Percentiles rank a stretch among this genome's conserved stretches.
phyloP scores from a whole-genome alignment of 2,329 filamentous ascomycete species.

The Trichoderma sp. region DNA sequence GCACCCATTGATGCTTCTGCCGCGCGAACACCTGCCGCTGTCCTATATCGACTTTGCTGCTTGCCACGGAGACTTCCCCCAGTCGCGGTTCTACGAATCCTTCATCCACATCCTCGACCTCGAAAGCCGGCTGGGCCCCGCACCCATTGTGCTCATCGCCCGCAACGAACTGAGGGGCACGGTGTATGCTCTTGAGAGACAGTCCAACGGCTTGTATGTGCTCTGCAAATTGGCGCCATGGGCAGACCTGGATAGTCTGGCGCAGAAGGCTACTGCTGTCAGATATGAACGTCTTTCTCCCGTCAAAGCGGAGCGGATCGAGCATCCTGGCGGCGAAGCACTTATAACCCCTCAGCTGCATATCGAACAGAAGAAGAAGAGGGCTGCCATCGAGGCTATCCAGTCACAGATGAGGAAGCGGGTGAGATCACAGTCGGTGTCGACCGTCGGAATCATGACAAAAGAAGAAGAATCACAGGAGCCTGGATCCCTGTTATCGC shows the following conservation, averaged over 20 bases:
- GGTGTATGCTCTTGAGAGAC: conserved; percentile 67
- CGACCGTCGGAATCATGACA: conserved; percentile 39
- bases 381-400: conserved; percentile 63
- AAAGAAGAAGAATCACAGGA: conserved; percentile 31
- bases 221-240: conserved; percentile 69
- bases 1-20: conserved; percentile 63
- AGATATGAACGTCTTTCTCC: conserved; percentile 39
- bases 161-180: conserved; percentile 57
- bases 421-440: conserved; percentile 49
- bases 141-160: conserved; percentile 62
- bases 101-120: conserved; percentile 65
- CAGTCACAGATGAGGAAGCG: conserved; percentile 62
- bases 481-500: conserved; percentile 29
- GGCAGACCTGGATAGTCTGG: conserved; percentile 62
- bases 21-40: conserved; percentile 62
- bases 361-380: conserved; percentile 57
- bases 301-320: conserved; percentile 29
- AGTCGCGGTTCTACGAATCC: conserved; percentile 61
- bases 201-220: conserved; percentile 63
- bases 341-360: conserved; percentile 51
- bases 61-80: conserved; percentile 53
- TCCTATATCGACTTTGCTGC: conserved; percentile 61
- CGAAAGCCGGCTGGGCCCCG: conserved; percentile 59
- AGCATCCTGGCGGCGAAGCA: conserved; percentile 32
- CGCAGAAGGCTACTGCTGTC: conserved; percentile 49